These are phyloP conservation scores for Syncephalis plumigaleata DNA, from an alignment of 371 early-diverging fungal species.

Conservation along the genomic window DNA sequence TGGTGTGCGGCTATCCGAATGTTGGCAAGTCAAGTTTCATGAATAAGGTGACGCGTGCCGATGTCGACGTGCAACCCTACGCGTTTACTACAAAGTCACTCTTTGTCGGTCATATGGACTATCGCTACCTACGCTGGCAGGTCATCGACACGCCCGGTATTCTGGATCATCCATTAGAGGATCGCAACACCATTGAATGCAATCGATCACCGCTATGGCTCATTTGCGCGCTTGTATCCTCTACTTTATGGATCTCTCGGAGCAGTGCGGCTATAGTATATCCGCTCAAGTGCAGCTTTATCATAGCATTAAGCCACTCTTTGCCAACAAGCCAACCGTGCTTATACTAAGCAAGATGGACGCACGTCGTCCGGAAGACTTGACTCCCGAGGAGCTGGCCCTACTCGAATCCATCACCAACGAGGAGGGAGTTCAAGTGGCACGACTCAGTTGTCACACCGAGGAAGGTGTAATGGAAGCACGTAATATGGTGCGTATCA, in stretches of 20 bases:
- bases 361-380: constrained; percentile 61
- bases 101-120: constrained; percentile 99
- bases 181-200: constrained; percentile 99
- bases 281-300: constrained; percentile 88
- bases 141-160: constrained; percentile 99
- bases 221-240: constrained; percentile 96
- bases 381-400: constrained; percentile 51
- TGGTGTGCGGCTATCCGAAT: constrained; percentile 99
- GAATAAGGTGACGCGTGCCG: constrained; percentile 98
- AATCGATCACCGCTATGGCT: constrained; percentile 99
- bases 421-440: constrained; percentile 50
- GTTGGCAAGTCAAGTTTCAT: constrained; percentile 99
- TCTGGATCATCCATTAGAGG: constrained; percentile 98
- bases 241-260: constrained; percentile 98
- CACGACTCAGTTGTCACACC: constrained; percentile 77
- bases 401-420: constrained; percentile 56
- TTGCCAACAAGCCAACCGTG: constrained; percentile 95
- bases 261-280: constrained; percentile 98
- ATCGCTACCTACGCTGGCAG: constrained; percentile 99
- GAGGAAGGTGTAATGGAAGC: constrained; percentile 95
- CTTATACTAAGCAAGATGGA: constrained; percentile 98
- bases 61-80: constrained; percentile 99
- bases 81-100: constrained; percentile 99
- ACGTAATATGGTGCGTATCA: constrained; percentile 32
- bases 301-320: constrained; percentile 94